phyloP scores from a whole-genome alignment of 2,329 filamentous ascomycete genomes.

The Cladorrhinum sp. region DNA sequence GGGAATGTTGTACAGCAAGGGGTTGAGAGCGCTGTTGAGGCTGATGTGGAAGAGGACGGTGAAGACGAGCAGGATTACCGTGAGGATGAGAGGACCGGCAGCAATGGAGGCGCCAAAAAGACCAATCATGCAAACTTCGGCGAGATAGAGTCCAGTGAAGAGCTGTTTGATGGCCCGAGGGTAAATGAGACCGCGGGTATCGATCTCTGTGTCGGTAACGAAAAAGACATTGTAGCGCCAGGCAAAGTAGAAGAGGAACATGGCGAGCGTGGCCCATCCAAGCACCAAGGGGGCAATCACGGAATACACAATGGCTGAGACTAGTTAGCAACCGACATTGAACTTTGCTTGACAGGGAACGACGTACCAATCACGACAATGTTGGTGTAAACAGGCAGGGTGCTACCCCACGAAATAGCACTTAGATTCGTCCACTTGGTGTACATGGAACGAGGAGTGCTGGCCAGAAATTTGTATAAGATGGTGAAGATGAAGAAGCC shows the following conservation, averaged over 20 bases:
- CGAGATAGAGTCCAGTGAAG: slow-evolving; percentile 78
- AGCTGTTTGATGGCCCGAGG: slow-evolving; percentile 84
- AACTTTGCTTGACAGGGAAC: background rate
- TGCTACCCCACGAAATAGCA: slow-evolving; percentile 77
- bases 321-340: slow-evolving; percentile 20
- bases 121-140: slow-evolving; percentile 78
- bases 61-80: slow-evolving; percentile 73
- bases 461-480: slow-evolving; percentile 69
- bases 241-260: slow-evolving; percentile 79
- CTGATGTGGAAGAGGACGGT: slow-evolving; percentile 72
- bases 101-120: slow-evolving; percentile 70
- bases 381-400: slow-evolving; percentile 78
- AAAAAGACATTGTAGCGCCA: slow-evolving; percentile 91
- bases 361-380: slow-evolving; percentile 72
- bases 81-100: slow-evolving; percentile 68
- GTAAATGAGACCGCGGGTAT: slow-evolving; percentile 86
- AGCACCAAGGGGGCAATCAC: slow-evolving; percentile 83
- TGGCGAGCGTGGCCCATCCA: slow-evolving; percentile 74
- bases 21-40: slow-evolving; percentile 69
- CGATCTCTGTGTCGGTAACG: slow-evolving; percentile 75
- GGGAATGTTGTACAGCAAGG: slow-evolving; percentile 75
- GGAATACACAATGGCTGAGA: slow-evolving; percentile 73
- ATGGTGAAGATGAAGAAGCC: slow-evolving; percentile 73
- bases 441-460: slow-evolving; percentile 78
- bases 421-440: slow-evolving; percentile 70